Evolutionary conservation across 1,284 basidiomycete species (phyloP), one percentile per base, ranked within the genome.

Genomic region (Trametes sp.): DNA sequence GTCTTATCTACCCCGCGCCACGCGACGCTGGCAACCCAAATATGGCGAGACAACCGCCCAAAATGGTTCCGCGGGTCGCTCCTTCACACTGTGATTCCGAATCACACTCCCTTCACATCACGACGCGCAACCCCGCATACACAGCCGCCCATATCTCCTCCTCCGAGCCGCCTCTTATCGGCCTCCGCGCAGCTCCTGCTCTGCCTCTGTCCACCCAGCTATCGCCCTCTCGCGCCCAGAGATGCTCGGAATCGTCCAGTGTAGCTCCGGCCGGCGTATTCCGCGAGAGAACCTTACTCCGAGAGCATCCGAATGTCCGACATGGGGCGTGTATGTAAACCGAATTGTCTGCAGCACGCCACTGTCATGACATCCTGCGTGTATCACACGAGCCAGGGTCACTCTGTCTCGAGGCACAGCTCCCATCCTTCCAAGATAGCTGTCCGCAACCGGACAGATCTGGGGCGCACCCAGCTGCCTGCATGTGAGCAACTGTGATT

Each of bases 1-100:
- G 67, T 24, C 69, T 70, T 72, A 70, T 72, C 67, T 49, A 55
- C 53, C 61, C 53, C 50, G 58, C 54, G 58, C 61, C 63, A 67
- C 61, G 58, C 63, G 58, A 63, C 59, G 57, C 51, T 63, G 65
- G 52, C 57, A 26, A 56, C 60, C 65, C 65, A 48, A 46, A 54
- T 59, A 49, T 52, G 65, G 65, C 45, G 29, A 45, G 11, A 31
- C 56, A 54, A 59, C 48, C 62, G 62, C 62, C 62, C 59, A 53
- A 59, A 58, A 55, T 57, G 63, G 59, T 45, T 51, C 48, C 59
- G 52, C 56, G 44, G 42, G 50, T 13, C 42, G 56, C 44, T 42
- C 63, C n/a, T n/a, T n/a, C n/a, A n/a, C n/a, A n/a, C n/a, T n/a
- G n/a, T n/a, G n/a, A n/a, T n/a, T n/a, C n/a, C n/a, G n/a, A n/a